Conservation (phyloP, 1,284 basidiomycete genomes). For the Irpex sp. region DNA sequence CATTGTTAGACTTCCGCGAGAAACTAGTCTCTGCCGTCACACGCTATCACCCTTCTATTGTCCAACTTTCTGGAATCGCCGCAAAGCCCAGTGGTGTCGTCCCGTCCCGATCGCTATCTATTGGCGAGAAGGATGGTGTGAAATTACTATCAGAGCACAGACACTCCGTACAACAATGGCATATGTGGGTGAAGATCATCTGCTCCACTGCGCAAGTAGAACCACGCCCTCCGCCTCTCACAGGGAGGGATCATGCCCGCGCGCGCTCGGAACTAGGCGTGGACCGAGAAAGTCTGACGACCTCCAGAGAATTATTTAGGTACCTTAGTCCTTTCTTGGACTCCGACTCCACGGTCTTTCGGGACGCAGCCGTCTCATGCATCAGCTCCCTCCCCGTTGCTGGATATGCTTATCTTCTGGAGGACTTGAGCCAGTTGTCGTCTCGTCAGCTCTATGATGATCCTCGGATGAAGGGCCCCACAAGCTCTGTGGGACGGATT, state of each 20-base stretch:
- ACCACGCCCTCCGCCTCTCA: constrained; percentile 47
- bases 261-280: constrained; percentile 69
- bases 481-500: constrained; percentile 46
- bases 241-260: constrained; percentile 63
- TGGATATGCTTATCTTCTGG: constrained; percentile 79
- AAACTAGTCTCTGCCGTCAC: constrained; percentile 61
- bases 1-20: constrained; percentile 53
- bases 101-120: constrained; percentile 33
- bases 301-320: constrained; percentile 80
- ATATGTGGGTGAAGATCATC: constrained; percentile 80
- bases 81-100: constrained; percentile 44
- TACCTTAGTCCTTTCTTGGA: constrained; percentile 86
- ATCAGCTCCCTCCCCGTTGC: constrained; percentile 82
- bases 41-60: constrained; percentile 66
- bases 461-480: constrained; percentile 48
- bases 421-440: constrained; percentile 79
- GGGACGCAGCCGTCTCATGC: constrained; percentile 84
- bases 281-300: constrained; percentile 73
- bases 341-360: constrained; percentile 80
- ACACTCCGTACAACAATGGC: constrained; percentile 81
- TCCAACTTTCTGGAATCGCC: constrained; percentile 63
- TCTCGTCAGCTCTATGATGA: constrained; percentile 84
- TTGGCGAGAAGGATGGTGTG: constrained; percentile 46
- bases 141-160: constrained; percentile 61
- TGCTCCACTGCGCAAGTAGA: constrained; percentile 79